Conservation (phyloP, 441 rosid genomes). For the Mallotus japonicus region DNA sequence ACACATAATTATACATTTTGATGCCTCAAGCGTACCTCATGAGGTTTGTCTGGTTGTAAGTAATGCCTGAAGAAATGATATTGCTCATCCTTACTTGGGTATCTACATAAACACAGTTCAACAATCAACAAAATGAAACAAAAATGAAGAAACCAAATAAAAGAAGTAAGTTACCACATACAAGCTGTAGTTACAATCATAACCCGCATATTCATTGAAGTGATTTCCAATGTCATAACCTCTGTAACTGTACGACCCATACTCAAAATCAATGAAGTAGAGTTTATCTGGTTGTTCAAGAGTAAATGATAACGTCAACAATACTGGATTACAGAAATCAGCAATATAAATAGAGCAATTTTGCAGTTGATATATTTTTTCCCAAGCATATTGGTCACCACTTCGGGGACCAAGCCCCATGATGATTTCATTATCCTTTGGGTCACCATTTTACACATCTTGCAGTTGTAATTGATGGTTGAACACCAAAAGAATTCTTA, state of each 20-base stretch:
- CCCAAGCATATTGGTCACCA: slow-evolving; percentile 16
- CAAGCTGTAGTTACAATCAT: slow-evolving; percentile 91
- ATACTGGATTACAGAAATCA: slow-evolving; percentile 14
- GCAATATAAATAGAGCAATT: slow-evolving; percentile 5
- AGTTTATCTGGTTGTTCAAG: slow-evolving; percentile 60
- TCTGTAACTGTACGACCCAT: slow-evolving; percentile 94
- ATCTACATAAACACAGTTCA: slow-evolving; percentile 43
- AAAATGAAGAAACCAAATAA: background rate
- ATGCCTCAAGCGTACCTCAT: slow-evolving; percentile 47
- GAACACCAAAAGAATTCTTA: background rate
- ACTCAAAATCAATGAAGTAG: slow-evolving; percentile 94
- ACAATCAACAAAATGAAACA: slow-evolving; percentile 15
- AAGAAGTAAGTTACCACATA: slow-evolving; percentile 36
- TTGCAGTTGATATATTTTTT: background rate
- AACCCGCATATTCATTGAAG: slow-evolving; percentile 96
- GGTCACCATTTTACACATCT: slow-evolving; percentile 1
- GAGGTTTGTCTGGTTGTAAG: slow-evolving; percentile 65
- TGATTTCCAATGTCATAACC: slow-evolving; percentile 96
- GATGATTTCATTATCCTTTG: background rate
- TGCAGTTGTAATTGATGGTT: background rate
- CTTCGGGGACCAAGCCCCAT: slow-evolving; percentile 9
- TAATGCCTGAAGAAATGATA: slow-evolving; percentile 86
- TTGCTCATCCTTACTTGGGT: slow-evolving; percentile 81
- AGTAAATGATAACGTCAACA: slow-evolving; percentile 29
- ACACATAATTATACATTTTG: background rate